Percentiles rank a stretch among this genome's conserved stretches.
Evolutionary conservation across 345 rosid genomes (phyloP).

Genomic region (Ceriops zippeliana): DNA sequence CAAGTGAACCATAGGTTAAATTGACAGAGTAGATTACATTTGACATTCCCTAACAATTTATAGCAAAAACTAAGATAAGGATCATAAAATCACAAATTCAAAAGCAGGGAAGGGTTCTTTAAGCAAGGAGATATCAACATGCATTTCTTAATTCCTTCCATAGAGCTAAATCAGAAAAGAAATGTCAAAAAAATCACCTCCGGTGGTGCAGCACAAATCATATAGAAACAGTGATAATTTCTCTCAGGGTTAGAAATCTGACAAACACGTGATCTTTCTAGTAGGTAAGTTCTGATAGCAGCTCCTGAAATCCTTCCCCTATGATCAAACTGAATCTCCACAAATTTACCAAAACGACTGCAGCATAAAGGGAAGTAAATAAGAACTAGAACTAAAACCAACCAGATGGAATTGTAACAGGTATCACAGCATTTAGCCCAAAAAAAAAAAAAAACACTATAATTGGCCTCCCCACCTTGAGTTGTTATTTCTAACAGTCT

Average conservation of each 20-base stretch:
- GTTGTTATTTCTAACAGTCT: conserved; percentile 95
- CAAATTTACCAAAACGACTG: conserved; percentile 99
- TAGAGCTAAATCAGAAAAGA: conserved; percentile 2
- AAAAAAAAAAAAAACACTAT: background rate
- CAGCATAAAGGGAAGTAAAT: conserved; percentile 24
- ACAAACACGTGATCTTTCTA: conserved; percentile 99
- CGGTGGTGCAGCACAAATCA: conserved; percentile 96
- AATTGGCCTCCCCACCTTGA: conserved; percentile 61
- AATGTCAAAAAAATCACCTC: conserved; percentile 52
- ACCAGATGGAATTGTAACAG: background rate
- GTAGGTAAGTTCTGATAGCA: conserved; percentile 93
- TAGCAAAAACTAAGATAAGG: background rate
- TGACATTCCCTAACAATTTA: background rate
- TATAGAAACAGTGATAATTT: conserved; percentile 98
- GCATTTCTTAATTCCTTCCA: conserved; percentile 5
- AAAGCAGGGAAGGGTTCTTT: too few relatives aligned
- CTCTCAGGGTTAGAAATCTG: conserved; percentile 98
- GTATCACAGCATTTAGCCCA: background rate
- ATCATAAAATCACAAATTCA: background rate
- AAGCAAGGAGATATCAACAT: background rate
- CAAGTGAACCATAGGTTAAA: background rate
- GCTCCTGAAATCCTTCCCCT: conserved; percentile 95
- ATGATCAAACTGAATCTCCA: conserved; percentile 94
- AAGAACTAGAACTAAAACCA: conserved; percentile 24
- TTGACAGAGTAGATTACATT: background rate